Evolutionary conservation across 2,329 filamentous ascomycete genomes (phyloP).

Genomic region (Cyphellophora attinorum): DNA sequence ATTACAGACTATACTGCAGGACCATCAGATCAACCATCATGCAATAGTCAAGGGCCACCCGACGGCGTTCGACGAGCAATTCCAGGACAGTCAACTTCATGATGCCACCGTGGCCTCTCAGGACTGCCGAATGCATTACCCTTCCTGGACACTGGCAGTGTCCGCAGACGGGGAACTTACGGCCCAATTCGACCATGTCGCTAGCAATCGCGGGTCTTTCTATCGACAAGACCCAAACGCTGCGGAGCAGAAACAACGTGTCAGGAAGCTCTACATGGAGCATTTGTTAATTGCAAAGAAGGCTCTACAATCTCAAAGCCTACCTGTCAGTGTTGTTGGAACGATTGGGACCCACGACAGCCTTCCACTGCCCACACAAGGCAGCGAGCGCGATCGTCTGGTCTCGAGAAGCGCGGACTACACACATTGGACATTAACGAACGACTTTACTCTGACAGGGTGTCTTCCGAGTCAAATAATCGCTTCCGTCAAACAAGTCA

Average conservation of each 20-base stretch:
- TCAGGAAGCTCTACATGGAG: background rate
- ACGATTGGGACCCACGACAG: background rate
- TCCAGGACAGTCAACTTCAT: background rate
- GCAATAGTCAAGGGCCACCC: background rate
- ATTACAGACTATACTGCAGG: no score
- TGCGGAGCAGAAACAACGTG: background rate
- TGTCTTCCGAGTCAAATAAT: constrained; percentile 7
- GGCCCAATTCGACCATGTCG: background rate
- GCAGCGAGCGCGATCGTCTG: background rate
- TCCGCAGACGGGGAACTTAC: background rate
- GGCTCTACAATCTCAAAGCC: background rate
- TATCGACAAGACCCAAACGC: background rate
- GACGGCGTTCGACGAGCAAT: background rate
- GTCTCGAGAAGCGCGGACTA: constrained; percentile 5
- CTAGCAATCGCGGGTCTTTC: background rate
- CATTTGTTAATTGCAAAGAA: background rate
- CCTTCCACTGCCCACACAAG: background rate
- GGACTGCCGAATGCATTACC: background rate
- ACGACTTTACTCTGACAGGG: constrained; percentile 13
- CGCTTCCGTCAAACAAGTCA: constrained; percentile 1
- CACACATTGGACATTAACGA: constrained; percentile 14
- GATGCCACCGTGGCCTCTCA: background rate
- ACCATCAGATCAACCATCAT: no score
- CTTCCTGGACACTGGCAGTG: constrained; percentile 1
- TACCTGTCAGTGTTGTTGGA: background rate